Base-by-base conservation (phyloP, 2,329 filamentous ascomycete species). In the Colletotrichum cordylinicola region DNA sequence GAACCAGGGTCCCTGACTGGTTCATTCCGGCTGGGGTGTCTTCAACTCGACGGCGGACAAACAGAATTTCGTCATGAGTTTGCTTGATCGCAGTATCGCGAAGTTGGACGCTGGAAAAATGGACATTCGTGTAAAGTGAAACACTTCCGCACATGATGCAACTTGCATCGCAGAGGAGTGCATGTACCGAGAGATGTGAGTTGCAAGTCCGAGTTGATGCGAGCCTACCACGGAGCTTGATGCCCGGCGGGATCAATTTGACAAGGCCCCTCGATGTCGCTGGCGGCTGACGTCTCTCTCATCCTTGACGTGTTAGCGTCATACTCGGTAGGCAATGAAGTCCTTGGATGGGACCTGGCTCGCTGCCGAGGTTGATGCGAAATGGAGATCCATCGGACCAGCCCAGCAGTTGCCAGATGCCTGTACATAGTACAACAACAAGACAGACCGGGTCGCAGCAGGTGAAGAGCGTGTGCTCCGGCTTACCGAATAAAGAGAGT, bases 11-110 rank as follows among this genome's bases (percentile, higher is more conserved):
- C 52, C 24, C 72, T 62, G 48, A 75, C 61, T 75, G 71, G 56
- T 21, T 29, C 37, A 55, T 15, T 21, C 58, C 35, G 43, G 56
- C 33, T 18, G 39, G 27, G 29, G 39, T 21, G 37, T 48, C 27
- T 21, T 39, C 37, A 21, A n/a, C 31, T 71, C 24, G 29, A 55
- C 35, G 24, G 31, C 33, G 48, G 74, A 76, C 74, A 76, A 75
- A 76, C 74, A 67, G 8, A 60, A 75, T 76, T 56, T 75, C 66
- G 74, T 76, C 74, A 76, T 75, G 52, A 39, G 16, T 71, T 74
- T 66, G 58, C 39, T 21, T 56, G 31, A 24, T 21, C 21, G 52
- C 74, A 62, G 71, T 76, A 70, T 75, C 62, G 52, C 27, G 52
- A 67, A 56, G 37, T 18, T 58, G 27, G 37, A 55, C 31, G 16